Evolutionary conservation across 2,329 filamentous ascomycete species (phyloP).

Genomic region (Chaetoscypha palmicola): DNA sequence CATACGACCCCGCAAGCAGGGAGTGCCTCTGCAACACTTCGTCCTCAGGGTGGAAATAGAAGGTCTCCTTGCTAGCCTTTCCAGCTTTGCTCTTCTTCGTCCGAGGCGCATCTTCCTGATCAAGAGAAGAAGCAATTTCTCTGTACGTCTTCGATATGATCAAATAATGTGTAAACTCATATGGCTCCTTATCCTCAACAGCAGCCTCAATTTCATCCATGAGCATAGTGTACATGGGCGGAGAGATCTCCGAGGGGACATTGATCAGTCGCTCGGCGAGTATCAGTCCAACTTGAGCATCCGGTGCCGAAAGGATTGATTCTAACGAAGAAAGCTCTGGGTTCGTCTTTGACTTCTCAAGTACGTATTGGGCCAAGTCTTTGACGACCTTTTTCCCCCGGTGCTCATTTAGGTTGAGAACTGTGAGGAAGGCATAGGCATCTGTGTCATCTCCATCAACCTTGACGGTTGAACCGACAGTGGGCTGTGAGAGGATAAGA

Average conservation of each 20-base stretch:
- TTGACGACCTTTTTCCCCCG: constrained; percentile 66
- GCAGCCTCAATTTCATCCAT: constrained; percentile 85
- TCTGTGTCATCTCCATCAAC: constrained; percentile 92
- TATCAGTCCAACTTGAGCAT: constrained; percentile 68
- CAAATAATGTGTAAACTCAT: constrained; percentile 88
- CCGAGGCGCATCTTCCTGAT: constrained; percentile 54
- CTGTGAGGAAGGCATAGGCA: constrained; percentile 86
- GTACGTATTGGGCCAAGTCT: constrained; percentile 65
- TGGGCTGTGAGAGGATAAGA: constrained; percentile 77
- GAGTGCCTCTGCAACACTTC: constrained; percentile 78
- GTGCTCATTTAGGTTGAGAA: constrained; percentile 75
- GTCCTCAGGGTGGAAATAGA: constrained; percentile 95
- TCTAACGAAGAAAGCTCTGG: constrained; percentile 50
- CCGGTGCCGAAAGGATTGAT: constrained; percentile 45
- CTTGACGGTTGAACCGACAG: constrained; percentile 91
- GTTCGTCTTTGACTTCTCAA: constrained; percentile 43
- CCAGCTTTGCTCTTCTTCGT: constrained; percentile 62
- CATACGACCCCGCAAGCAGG: constrained; percentile 60
- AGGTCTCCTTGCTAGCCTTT: constrained; percentile 54
- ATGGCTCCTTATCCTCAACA: constrained; percentile 83
- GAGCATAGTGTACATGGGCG: constrained; percentile 92
- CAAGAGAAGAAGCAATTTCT: constrained; percentile 76
- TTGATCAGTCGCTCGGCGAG: constrained; percentile 94
- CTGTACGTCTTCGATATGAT: constrained; percentile 88
- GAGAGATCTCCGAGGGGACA: constrained; percentile 86